A percentile compares a stretch with the other conserved stretches of the same genome.
These are phyloP conservation scores for Colletotrichum caudatum DNA, from an alignment of 2,329 filamentous ascomycete genomes.

Conservation along the genomic window DNA sequence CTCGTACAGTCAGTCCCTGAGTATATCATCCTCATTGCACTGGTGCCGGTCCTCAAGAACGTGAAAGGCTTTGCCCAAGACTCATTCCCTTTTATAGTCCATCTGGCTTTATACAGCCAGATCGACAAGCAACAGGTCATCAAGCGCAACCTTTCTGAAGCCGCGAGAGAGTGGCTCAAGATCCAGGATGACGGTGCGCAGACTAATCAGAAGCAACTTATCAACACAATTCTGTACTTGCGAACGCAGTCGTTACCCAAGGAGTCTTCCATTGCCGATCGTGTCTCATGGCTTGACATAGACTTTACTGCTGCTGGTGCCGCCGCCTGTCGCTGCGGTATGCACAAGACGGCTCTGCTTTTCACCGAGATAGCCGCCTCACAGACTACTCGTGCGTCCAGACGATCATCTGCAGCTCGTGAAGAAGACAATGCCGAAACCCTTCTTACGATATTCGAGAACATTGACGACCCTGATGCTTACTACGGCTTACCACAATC, in stretches of 20 bases:
- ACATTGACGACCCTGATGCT: slow-evolving; percentile 93
- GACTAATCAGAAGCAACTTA: slow-evolving; percentile 74
- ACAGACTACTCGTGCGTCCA: slow-evolving; percentile 67
- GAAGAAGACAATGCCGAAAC: slow-evolving; percentile 73
- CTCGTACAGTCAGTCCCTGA: slow-evolving; percentile 70
- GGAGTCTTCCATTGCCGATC: slow-evolving; percentile 83
- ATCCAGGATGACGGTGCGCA: slow-evolving; percentile 50
- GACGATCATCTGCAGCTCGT: slow-evolving; percentile 72
- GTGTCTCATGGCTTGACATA: slow-evolving; percentile 86
- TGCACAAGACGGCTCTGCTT: slow-evolving; percentile 88
- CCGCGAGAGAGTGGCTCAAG: slow-evolving; percentile 74
- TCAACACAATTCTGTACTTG: slow-evolving; percentile 89
- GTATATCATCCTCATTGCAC: slow-evolving; percentile 76
- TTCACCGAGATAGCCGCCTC: slow-evolving; percentile 81
- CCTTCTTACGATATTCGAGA: slow-evolving; percentile 86
- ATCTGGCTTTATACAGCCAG: slow-evolving; percentile 80
- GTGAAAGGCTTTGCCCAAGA: slow-evolving; percentile 78
- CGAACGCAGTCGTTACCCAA: slow-evolving; percentile 80
- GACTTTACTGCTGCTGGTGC: slow-evolving; percentile 77
- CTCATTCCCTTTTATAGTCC: slow-evolving; percentile 85
- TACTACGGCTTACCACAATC: slow-evolving; percentile 92
- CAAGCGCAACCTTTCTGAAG: slow-evolving; percentile 73
- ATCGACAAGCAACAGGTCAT: slow-evolving; percentile 69
- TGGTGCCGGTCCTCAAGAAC: slow-evolving; percentile 74
- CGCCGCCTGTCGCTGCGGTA: slow-evolving; percentile 81